Base-by-base conservation (phyloP, 805 yeast species). In the Kazachstania viticola region DNA sequence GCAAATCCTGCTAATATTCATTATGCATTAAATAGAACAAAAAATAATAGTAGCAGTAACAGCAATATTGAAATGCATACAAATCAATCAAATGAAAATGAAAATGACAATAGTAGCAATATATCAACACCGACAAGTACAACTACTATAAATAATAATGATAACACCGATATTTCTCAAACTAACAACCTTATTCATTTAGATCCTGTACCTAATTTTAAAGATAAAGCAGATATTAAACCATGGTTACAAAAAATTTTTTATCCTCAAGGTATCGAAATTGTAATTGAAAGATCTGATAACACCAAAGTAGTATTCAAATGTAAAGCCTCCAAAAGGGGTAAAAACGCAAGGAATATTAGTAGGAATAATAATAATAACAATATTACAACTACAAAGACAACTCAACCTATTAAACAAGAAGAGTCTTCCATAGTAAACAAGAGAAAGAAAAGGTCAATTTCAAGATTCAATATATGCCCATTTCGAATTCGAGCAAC, bases 401-500 rank as follows among this genome's bases (percentile, higher is more conserved):
- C 7, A 2, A 9, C 25, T 9, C 14, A 23, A n/a, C 9, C 9
- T 6, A 9, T n/a, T 7, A n/a, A 9, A 6, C 14, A 23, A 17
- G 17, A 17, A 5, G 9, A 32, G 11, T 9, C 8, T 13, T 7
- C 14, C 11, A 7, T 9, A 17, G 4, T 16, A 12, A 9, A 6
- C 18, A 28, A 34, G 19, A 51, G 45, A 38, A 51, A 49, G 34
- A 51, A 51, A 33, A 41, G 60, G 28, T 36, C 48, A 2, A 57
- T 52, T 3, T 51, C 60, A 14, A 44, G 54, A 33, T 55, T 49
- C 32, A 57, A 58, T 11, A 34, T 33, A 15, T 76, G 83, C 45
- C 82, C 82, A 2, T 76, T 76, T 45, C 61, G 78, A 48, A 64
- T 76, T 27, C 52, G 84, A 33, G 82, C 82, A 2, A 74, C 76